Evolutionary conservation across 768 basidiomycete genomes (phyloP), one percentile per base, ranked within the genome.

Genomic region (Leccinum aurantiacum): DNA sequence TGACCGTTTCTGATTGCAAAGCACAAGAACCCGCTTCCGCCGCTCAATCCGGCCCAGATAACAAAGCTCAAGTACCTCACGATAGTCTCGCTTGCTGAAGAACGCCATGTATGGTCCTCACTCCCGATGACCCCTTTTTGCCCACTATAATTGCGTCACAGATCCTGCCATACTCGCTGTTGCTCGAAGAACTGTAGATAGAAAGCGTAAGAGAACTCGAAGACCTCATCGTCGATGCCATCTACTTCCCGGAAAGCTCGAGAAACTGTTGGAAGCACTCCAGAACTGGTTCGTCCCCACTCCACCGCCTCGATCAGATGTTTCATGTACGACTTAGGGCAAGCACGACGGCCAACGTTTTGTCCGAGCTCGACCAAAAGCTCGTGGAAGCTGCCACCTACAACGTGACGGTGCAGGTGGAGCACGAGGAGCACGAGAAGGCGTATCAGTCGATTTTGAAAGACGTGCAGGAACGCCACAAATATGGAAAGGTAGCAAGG

Each of bases 221-320:
- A 73, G 95, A 98, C 75, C 85, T 98, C 63, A 91, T 98, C 70
- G 98, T 99, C 73, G 95, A 98, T 68, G 91, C 91, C 11, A 95
- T 98, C 74, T 98, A 98, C 75, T 85, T 91, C 44, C 89, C 1
- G 86, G 84, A 10, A 84, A 84, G 67, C 71, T 90, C 24, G 84
- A 87, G 61, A 74, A 74, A 22, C 71, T 93, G 2, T 73, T 91
- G 47, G 75, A 76, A 1, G 85, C 89, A 0, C 76, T 93, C 50
- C 77, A 84, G 60, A 79, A 84, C 61, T 93, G 91, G 90, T 89
- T 50, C 60, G 85, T 72, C 25, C 41, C 48, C 27, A 31, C 24
- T 24, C 13, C 9, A 11, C 13, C 41, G 41, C 53, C n/a, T 51
- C 25, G 53, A 29, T 33, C 27, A 52, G 1, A 31, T 10, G 7